Percentiles rank a stretch among this genome's conserved stretches.
Evolutionary conservation across 768 basidiomycete species (phyloP).

Genomic region (Lenzites betulinus): DNA sequence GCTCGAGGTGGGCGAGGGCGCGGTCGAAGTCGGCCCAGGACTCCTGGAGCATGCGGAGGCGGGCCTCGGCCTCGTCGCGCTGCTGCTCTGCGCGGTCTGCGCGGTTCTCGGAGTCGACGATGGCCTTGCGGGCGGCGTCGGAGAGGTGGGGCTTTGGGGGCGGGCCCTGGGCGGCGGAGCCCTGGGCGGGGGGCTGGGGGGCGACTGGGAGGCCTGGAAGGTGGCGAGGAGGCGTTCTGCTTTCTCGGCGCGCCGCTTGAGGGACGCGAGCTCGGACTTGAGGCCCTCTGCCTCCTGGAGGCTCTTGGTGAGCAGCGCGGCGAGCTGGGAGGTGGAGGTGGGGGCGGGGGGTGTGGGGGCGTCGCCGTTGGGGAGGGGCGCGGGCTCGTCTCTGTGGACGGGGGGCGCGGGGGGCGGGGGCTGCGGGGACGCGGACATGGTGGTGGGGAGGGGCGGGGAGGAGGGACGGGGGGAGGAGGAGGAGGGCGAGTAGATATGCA

Average conservation of each 20-base stretch:
- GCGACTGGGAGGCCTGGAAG: slow-evolving; percentile 29
- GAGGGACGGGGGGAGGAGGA: slow-evolving; percentile 32
- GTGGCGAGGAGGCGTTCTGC: slow-evolving; percentile 48
- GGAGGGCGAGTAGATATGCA: slow-evolving; percentile 2
- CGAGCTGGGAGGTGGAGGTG: slow-evolving; percentile 53
- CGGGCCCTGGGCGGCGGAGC: slow-evolving; percentile 22
- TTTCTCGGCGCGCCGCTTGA: slow-evolving; percentile 52
- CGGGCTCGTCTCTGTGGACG: slow-evolving; percentile 15
- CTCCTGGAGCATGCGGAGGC: slow-evolving; percentile 43
- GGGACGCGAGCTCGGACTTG: slow-evolving; percentile 46
- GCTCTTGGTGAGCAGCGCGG: slow-evolving; percentile 54
- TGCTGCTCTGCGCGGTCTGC: slow-evolving; percentile 50
- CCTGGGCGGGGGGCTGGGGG: slow-evolving; percentile 27
- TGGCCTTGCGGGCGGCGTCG: slow-evolving; percentile 38
- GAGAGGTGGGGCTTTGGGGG: slow-evolving; percentile 26
- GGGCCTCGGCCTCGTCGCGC: slow-evolving; percentile 57
- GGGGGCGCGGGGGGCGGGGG: slow-evolving; percentile 17
- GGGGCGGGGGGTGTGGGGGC: slow-evolving; percentile 11
- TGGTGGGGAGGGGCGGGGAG: slow-evolving; percentile 1
- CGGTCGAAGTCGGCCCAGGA: slow-evolving; percentile 53
- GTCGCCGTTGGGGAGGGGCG: slow-evolving; percentile 14
- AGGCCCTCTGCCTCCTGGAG: slow-evolving; percentile 56
- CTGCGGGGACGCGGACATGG: slow-evolving; percentile 31
- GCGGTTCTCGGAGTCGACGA: slow-evolving; percentile 49
- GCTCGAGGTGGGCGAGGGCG: slow-evolving; percentile 48